Conservation (phyloP, 495 filamentous ascomycete species). For the Penicillium mononematosum region DNA sequence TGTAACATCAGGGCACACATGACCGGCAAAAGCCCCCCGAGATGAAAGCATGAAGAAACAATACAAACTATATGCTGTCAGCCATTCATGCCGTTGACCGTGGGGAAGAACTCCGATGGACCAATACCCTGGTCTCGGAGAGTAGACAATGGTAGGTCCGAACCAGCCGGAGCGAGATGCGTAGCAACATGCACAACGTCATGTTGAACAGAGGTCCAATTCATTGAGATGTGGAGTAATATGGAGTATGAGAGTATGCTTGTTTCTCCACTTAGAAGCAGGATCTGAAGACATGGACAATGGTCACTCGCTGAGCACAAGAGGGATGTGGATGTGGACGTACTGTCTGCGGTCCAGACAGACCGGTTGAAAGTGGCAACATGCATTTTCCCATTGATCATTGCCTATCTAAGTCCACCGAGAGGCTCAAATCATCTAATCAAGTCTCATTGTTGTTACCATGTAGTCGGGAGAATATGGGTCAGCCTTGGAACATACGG, state of each 20-base stretch:
- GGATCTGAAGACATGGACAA: constrained; percentile 1
- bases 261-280: constrained; percentile 13
- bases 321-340: neutral
- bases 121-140: constrained; percentile 5
- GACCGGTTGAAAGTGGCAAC: constrained; percentile 4
- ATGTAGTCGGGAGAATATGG: neutral
- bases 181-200: constrained; percentile 20
- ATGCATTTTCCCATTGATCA: constrained; percentile 1
- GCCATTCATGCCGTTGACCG: constrained; percentile 15
- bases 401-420: neutral
- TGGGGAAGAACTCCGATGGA: constrained; percentile 11
- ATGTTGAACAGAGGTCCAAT: constrained; percentile 20
- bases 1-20: neutral
- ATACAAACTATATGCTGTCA: constrained; percentile 8
- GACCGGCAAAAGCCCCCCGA: constrained; percentile 16
- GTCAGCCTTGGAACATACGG: neutral
- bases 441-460: neutral
- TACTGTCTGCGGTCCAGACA: neutral
- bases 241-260: constrained; percentile 14
- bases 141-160: constrained; percentile 15
- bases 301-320: constrained; percentile 9
- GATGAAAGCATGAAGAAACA: constrained; percentile 12
- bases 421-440: neutral
- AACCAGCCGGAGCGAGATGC: constrained; percentile 27
- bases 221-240: constrained; percentile 18